phyloP scores from a whole-genome alignment of 805 yeast genomes.

The Myxozyma monticola region DNA sequence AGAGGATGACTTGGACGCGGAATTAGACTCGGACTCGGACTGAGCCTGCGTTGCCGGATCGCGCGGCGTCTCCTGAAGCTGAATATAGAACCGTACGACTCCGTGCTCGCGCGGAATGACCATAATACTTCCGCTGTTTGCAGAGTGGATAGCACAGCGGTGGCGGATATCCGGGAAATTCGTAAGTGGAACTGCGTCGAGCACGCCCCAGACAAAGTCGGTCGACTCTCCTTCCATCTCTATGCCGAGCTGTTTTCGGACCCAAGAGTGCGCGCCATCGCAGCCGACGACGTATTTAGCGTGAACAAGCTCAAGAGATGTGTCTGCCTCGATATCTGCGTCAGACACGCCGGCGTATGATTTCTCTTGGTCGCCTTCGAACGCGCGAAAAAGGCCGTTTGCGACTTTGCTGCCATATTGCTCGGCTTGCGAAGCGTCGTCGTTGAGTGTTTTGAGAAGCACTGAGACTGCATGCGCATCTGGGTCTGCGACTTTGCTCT shows the following conservation, averaged over 20 bases:
- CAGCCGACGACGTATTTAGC: slow-evolving; percentile 42
- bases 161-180: slow-evolving; percentile 42
- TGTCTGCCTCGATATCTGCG: background rate
- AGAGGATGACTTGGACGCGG: slow-evolving; percentile 12
- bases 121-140: slow-evolving; percentile 39
- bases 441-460: slow-evolving; percentile 33
- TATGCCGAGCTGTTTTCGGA: slow-evolving; percentile 39
- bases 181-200: slow-evolving; percentile 42
- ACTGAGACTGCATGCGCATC: slow-evolving; percentile 34
- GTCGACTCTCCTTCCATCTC: slow-evolving; percentile 42
- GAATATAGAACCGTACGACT: slow-evolving; percentile 40
- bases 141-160: slow-evolving; percentile 41
- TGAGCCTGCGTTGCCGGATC: slow-evolving; percentile 13
- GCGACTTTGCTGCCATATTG: slow-evolving; percentile 32
- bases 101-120: slow-evolving; percentile 42
- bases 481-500: slow-evolving; percentile 26
- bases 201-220: slow-evolving; percentile 43
- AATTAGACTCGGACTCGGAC: slow-evolving; percentile 9
- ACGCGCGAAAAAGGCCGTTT: slow-evolving; percentile 37
- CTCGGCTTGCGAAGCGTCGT: slow-evolving; percentile 23
- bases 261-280: slow-evolving; percentile 43
- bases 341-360: slow-evolving; percentile 31
- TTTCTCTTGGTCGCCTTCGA: slow-evolving; percentile 28
- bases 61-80: slow-evolving; percentile 30
- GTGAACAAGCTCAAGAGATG: slow-evolving; percentile 31